A percentile compares a stretch with the other conserved stretches of the same genome.
phyloP scores from a whole-genome alignment of 371 early-diverging fungal genomes.

The Actinomortierella wolfii region DNA sequence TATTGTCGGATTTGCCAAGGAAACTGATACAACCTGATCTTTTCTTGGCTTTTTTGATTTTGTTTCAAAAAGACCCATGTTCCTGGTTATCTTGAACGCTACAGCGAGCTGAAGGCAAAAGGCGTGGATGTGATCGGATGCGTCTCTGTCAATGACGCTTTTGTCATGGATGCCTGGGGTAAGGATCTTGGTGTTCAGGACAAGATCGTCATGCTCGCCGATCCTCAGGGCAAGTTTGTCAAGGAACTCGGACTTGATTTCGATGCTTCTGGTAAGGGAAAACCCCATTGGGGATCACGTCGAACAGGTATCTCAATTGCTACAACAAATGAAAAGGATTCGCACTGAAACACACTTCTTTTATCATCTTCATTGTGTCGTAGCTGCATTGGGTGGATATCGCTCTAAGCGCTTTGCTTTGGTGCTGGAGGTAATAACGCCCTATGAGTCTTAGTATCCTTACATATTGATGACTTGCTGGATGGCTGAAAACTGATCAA shows the following conservation, averaged over 20 bases:
- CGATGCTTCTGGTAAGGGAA: conserved; percentile 53
- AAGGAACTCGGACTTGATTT: conserved; percentile 66
- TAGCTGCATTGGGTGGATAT: conserved; percentile 65
- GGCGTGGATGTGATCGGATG: conserved; percentile 72
- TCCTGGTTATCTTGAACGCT: conserved; percentile 70
- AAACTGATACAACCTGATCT: too few relatives aligned
- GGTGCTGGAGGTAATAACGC: conserved; percentile 60
- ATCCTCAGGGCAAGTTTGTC: conserved; percentile 66
- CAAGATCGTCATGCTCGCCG: conserved; percentile 66
- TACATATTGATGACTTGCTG: conserved; percentile 48
- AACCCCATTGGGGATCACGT: too few relatives aligned
- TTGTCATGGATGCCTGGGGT: conserved; percentile 79
- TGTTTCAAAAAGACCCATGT: conserved; percentile 57
- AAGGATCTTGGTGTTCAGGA: conserved; percentile 48
- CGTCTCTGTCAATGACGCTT: conserved; percentile 72
- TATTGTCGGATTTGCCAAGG: too few relatives aligned
- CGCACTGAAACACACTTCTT: not conserved
- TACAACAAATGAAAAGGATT: not conserved
- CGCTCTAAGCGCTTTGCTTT: conserved; percentile 74
- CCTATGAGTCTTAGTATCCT: conserved; percentile 52
- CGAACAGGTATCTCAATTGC: not conserved
- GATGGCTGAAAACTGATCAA: not conserved
- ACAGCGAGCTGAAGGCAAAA: conserved; percentile 57
- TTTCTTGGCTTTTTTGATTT: not conserved
- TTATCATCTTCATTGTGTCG: not conserved